These are phyloP conservation scores for Fusarium multiceps DNA, from an alignment of 2,329 filamentous ascomycete genomes.

Conservation along the genomic window DNA sequence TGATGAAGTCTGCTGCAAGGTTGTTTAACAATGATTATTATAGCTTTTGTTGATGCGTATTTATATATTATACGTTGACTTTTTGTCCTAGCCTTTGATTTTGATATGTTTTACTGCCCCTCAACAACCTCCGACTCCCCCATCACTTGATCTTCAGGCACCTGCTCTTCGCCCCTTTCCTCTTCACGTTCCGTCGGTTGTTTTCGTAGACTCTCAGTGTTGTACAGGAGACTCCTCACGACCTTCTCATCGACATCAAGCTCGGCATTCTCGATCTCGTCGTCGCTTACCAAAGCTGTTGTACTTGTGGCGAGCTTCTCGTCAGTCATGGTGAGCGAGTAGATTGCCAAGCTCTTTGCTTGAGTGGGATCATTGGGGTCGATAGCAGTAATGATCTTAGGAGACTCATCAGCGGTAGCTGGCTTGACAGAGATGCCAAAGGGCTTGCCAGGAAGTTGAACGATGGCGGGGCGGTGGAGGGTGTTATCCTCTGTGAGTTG, in stretches of 20 bases:
- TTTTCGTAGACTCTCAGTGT: constrained; percentile 61
- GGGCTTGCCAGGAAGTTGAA: constrained; percentile 72
- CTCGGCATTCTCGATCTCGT: constrained; percentile 45
- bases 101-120: not conserved
- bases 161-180: constrained; percentile 39
- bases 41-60: not conserved
- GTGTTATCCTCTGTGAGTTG: constrained; percentile 60
- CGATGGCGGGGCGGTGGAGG: constrained; percentile 59
- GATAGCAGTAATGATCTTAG: constrained; percentile 54
- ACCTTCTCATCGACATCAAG: constrained; percentile 53
- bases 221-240: constrained; percentile 58
- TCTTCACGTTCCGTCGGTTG: constrained; percentile 46
- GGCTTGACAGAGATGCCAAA: constrained; percentile 62
- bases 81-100: not conserved
- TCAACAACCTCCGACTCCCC: constrained; percentile 14
- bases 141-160: constrained; percentile 19
- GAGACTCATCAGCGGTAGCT: constrained; percentile 32
- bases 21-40: not conserved
- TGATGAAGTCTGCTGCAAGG: not conserved
- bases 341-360: constrained; percentile 48
- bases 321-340: constrained; percentile 49
- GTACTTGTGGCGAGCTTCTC: constrained; percentile 48
- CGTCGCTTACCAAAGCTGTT: constrained; percentile 43
- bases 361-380: constrained; percentile 50
- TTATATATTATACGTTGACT: not conserved